Evolutionary conservation across 768 basidiomycete genomes (phyloP), one percentile per base, ranked within the genome.

Genomic region (Arthromyces matolae): DNA sequence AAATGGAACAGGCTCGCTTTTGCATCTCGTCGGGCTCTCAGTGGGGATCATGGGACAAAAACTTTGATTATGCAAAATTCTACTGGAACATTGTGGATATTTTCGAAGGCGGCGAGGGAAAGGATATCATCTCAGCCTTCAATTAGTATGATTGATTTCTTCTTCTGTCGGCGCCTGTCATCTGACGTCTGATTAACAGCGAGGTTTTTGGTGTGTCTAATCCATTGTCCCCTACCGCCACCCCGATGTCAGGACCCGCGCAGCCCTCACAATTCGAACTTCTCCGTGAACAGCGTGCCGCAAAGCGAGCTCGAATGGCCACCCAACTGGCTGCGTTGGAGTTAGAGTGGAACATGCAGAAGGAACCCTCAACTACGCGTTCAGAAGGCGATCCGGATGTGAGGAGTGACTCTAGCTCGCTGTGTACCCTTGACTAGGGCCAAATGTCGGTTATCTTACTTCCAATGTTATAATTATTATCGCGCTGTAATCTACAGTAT

Each of bases 21-120:
- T 28, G 47, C 3, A 39, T 55, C 2, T 35, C 53, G 16, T 49
- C 38, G 3, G 22, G 42, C 12, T 14, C 14, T n/a, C 29, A 50
- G 24, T 51, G 55, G 57, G 35, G 29, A 7, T 8, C 18, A 12
- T 27, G 44, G 13, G 52, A 50, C 16, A 42, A 24, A 8, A 7
- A 29, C 4, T 59, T 59, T 19, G 28, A 57, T 25, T 54, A 59
- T 25, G 4, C 25, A 2, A 22, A 45, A n/a, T 53, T 56, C 14
- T 57, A 51, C 27, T 45, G 28, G 38, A 38, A 45, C 18, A 48
- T 57, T 37, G 50, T 57, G 3, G 42, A 25, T 8, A 9, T 52
- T 31, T 44, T 39, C n/a, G 34, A 49, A 31, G 50, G 38, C 13
- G 45, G 42, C 8, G 40, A 38, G 9, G 47, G 40, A 6, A 10